Evolutionary conservation across 371 early-diverging fungal species (phyloP).

Genomic region (Apophysomyces sp.): DNA sequence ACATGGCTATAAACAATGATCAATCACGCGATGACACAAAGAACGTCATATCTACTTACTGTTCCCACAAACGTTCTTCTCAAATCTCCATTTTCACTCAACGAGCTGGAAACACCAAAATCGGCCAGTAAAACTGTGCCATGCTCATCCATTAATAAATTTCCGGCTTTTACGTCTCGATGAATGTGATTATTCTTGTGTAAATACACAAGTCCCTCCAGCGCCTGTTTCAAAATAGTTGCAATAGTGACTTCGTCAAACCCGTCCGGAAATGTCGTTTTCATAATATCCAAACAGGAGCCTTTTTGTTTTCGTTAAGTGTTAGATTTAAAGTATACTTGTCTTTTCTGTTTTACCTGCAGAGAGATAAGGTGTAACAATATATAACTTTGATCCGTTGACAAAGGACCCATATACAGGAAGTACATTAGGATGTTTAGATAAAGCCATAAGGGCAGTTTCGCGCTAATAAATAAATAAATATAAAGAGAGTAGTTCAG

Average conservation of each 20-base stretch:
- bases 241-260: constrained; percentile 83
- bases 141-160: constrained; percentile 81
- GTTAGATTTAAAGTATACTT: not conserved
- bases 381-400: constrained; percentile 70
- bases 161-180: constrained; percentile 91
- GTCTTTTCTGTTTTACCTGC: constrained; percentile 15
- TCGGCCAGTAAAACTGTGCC: constrained; percentile 87
- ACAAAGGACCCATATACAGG: constrained; percentile 84
- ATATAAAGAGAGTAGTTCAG: not conserved
- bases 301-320: constrained; percentile 12
- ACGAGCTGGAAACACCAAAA: constrained; percentile 85
- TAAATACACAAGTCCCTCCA: constrained; percentile 84
- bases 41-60: constrained; percentile 17
- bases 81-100: constrained; percentile 78
- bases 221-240: constrained; percentile 83
- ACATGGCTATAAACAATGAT: constrained; percentile 54
- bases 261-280: constrained; percentile 77
- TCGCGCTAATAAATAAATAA: constrained; percentile 59
- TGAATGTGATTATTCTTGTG: constrained; percentile 90
- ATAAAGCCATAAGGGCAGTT: constrained; percentile 86
- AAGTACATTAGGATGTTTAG: constrained; percentile 80
- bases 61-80: constrained; percentile 93
- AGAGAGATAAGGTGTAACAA: constrained; percentile 70
- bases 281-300: constrained; percentile 89
- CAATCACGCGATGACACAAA: not conserved